A percentile compares a stretch with the other conserved stretches of the same genome.
Conservation (phyloP, 164 flowering plant species). For the Magnolia changhungtana region DNA sequence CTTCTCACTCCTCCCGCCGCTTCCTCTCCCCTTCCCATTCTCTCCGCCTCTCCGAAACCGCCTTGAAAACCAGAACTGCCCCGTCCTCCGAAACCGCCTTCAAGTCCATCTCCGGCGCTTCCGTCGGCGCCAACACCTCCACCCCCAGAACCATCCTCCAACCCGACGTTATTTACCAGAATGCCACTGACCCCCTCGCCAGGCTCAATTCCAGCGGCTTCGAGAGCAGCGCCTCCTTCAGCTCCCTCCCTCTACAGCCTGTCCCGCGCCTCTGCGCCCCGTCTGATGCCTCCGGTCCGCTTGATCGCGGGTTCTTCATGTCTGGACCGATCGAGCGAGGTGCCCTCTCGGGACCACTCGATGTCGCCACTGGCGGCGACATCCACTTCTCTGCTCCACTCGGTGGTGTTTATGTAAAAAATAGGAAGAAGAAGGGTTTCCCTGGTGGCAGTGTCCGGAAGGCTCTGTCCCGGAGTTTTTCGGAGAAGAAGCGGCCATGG, state of each 20-base stretch:
- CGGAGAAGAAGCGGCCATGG: slow-evolving; percentile 86
- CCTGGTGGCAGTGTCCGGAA: slow-evolving; percentile 43
- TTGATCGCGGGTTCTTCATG: slow-evolving; percentile 79
- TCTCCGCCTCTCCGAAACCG: slow-evolving; percentile 80
- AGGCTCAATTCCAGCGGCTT: slow-evolving; percentile 44
- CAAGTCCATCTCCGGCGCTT: slow-evolving; percentile 88
- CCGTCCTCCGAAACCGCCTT: slow-evolving; percentile 44
- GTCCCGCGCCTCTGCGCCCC: slow-evolving; percentile 3
- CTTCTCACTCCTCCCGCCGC: slow-evolving; percentile 94
- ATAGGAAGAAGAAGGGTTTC: slow-evolving; percentile 61
- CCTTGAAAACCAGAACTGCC: slow-evolving; percentile 51
- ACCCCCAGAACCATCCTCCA: slow-evolving; percentile 71
- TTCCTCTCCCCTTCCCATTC: slow-evolving; percentile 85
- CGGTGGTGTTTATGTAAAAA: slow-evolving; percentile 50
- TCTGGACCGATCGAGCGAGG: slow-evolving; percentile 95
- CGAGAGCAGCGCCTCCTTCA: slow-evolving; percentile 76
- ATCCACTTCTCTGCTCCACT: slow-evolving; percentile 91
- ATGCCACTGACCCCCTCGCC: slow-evolving; percentile 15
- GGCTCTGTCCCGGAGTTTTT: slow-evolving; percentile 50
- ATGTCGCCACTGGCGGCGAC: slow-evolving; percentile 24
- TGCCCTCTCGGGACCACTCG: slow-evolving; percentile 86
- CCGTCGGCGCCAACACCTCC: slow-evolving; percentile 83
- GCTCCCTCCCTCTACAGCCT: slow-evolving; percentile 80
- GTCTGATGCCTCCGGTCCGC: slow-evolving; percentile 38
- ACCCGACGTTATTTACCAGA: slow-evolving; percentile 39